Base-by-base conservation (phyloP, 2,329 filamentous ascomycete species). In the Sporothrix mexicana region DNA sequence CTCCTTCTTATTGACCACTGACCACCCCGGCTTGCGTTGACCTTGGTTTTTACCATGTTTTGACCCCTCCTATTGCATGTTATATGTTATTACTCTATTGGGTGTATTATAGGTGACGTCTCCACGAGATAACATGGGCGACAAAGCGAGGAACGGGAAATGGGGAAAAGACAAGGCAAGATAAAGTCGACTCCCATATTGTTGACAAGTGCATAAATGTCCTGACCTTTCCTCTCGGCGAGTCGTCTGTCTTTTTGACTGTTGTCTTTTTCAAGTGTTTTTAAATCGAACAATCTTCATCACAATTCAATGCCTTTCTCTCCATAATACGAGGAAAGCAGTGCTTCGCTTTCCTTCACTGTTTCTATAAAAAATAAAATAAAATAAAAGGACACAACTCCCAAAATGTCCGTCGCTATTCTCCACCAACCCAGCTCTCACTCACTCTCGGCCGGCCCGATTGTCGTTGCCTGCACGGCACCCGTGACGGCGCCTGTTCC, bases 31-130 rank as follows among this genome's bases (percentile, higher is more conserved):
- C 59, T 64, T n/a, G 23, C 59, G 17, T 6, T 43, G 59, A 43
- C 59, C 59, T 45, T 64, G 59, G 59, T 23, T 64, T 64, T 64
- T 45, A n/a, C 13, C 36, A n/a, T 36, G 12, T 64, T 64, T 64
- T 45, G n/a, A 20, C 36, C 17, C n/a, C 9, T 45, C 36, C 59
- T 45, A 64, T 64, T 64, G 59, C 59, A 64, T 23, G 9, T 13
- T 45, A 64, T 64, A 64, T 23, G 9, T 13, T 45, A 64, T 64
- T 43, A 45, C 36, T n/a, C 30, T 43, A 62, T 3, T 43, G 59
- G 9, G 30, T 43, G 59, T 62, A 17, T 17, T 62, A 62, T 62
- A 62, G 36, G 59, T 62, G 59, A 62, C 59, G 59, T 62, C 59
- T 20, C 55, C 7, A 20, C n/a, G 17, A 62, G 7, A 62, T n/a